These are phyloP conservation scores for Penicillium sp. DNA, from an alignment of 2,329 filamentous ascomycete genomes.

Conservation along the genomic window DNA sequence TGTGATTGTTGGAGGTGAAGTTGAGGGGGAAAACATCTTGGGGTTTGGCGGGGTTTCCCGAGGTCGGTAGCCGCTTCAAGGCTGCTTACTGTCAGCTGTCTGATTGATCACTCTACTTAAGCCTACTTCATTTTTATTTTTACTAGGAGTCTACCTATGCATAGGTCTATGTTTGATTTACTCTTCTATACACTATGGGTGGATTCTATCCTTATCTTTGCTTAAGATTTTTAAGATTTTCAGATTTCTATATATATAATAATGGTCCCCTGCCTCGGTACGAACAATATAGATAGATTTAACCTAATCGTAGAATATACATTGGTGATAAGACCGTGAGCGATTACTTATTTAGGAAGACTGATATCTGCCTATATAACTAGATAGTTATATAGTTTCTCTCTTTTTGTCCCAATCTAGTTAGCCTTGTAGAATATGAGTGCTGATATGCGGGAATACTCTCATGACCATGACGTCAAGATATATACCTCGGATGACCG, in stretches of 20 bases:
- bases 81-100: slow-evolving; percentile 17
- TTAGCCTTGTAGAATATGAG: background rate
- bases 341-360: background rate
- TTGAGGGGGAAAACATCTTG: slow-evolving; percentile 28
- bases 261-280: background rate
- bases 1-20: slow-evolving; percentile 5
- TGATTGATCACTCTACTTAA: slow-evolving; percentile 11
- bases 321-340: background rate
- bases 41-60: slow-evolving; percentile 19
- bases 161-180: too few species aligned
- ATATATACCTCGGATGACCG: background rate
- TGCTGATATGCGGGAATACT: background rate
- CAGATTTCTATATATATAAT: background rate
- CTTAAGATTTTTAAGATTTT: too few species aligned
- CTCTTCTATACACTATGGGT: too few species aligned
- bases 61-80: background rate
- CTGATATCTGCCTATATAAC: background rate
- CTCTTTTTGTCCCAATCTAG: background rate
- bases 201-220: background rate
- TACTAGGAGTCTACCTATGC: background rate
- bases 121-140: background rate
- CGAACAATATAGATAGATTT: background rate
- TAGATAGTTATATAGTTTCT: background rate
- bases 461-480: slow-evolving; percentile 5
- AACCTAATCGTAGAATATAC: background rate